These are phyloP conservation scores for Gelatoporia subvermispora DNA, from an alignment of 768 basidiomycete species.

Conservation along the genomic window DNA sequence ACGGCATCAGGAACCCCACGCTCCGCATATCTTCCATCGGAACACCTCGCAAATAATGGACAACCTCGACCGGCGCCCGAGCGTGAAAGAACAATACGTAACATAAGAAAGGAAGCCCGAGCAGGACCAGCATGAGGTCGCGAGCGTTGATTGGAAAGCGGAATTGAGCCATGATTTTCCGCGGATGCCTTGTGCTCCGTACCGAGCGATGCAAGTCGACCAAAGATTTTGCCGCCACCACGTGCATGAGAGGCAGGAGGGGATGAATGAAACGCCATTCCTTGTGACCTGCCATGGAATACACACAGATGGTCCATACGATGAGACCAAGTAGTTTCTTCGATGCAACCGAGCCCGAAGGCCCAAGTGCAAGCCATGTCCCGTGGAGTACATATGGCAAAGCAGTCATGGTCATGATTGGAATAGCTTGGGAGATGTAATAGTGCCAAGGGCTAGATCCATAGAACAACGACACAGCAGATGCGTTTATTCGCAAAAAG, in stretches of 20 bases:
- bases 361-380: constrained; percentile 30
- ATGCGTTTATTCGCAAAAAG: constrained; percentile 80
- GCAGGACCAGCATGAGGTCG: constrained; percentile 41
- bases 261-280: constrained; percentile 98
- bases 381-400: constrained; percentile 73
- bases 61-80: constrained; percentile 71
- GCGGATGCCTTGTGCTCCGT: neutral
- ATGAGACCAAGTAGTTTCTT: constrained; percentile 45
- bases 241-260: constrained; percentile 75
- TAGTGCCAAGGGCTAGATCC: constrained; percentile 85
- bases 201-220: constrained; percentile 30
- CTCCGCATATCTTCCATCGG: constrained; percentile 43
- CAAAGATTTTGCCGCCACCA: constrained; percentile 73
- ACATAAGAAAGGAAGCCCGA: constrained; percentile 55
- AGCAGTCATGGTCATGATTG: constrained; percentile 69
- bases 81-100: constrained; percentile 77
- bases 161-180: neutral
- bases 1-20: constrained; percentile 89
- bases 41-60: constrained; percentile 59
- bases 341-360: constrained; percentile 3
- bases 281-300: constrained; percentile 86
- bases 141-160: constrained; percentile 28
- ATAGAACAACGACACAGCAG: constrained; percentile 88
- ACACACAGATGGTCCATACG: constrained; percentile 59
- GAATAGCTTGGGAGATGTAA: constrained; percentile 82